Percentiles rank a stretch among this genome's conserved stretches.
Conservation (phyloP, 176 grass and related monocot species). For the Oryza longistaminata region DNA sequence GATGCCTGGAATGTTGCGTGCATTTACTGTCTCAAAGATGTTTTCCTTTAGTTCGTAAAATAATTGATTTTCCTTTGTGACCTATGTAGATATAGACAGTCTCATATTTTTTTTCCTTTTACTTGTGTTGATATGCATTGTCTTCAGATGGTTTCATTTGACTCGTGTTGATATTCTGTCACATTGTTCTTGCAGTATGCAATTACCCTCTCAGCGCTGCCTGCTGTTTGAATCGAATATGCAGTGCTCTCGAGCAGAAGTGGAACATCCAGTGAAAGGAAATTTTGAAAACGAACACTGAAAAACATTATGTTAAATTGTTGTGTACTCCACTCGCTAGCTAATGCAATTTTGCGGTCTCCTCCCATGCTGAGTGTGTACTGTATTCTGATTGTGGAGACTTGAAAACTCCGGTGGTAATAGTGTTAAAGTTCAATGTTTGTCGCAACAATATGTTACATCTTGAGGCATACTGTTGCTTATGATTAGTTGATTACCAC, state of each 20-base stretch:
- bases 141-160: neutral
- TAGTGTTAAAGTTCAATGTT: neutral
- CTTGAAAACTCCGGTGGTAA: neutral
- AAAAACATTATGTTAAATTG: neutral
- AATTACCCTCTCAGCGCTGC: constrained; percentile 90
- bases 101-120: neutral
- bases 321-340: neutral
- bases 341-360: neutral
- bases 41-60: neutral
- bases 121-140: neutral
- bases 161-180: neutral
- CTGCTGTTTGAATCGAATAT: constrained; percentile 94
- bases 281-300: constrained; percentile 10
- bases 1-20: neutral
- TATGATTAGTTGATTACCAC: neutral
- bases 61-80: neutral
- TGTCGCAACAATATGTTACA: neutral
- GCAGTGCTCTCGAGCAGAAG: constrained; percentile 86
- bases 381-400: constrained; percentile 1
- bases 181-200: constrained; percentile 65
- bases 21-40: neutral
- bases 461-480: neutral
- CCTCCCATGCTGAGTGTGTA: neutral
- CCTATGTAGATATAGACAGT: too few species aligned
- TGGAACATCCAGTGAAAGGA: constrained; percentile 72